Evolutionary conservation across 176 grass and related monocot genomes (phyloP).

Genomic region (Paspalum vaginatum): DNA sequence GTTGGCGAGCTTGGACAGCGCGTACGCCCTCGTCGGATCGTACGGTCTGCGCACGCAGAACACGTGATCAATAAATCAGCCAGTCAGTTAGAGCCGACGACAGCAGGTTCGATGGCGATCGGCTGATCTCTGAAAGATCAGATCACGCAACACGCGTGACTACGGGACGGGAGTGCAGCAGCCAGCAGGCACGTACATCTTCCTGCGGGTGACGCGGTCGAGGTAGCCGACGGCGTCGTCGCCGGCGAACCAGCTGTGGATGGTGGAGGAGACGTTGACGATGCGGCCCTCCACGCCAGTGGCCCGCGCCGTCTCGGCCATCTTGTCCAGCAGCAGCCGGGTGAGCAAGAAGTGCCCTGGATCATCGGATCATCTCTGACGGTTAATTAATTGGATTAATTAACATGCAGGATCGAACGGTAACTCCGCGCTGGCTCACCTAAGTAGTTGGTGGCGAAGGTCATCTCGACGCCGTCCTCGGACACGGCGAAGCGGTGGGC

Average conservation of each 20-base stretch:
- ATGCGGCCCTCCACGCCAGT: slow-evolving; percentile 80
- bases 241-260: slow-evolving; percentile 92
- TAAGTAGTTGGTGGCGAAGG: slow-evolving; percentile 94
- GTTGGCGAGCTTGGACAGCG: slow-evolving; percentile 95
- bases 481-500: slow-evolving; percentile 65
- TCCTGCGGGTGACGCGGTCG: slow-evolving; percentile 67
- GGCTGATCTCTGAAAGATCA: not conserved
- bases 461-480: slow-evolving; percentile 95
- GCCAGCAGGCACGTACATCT: slow-evolving; percentile 49
- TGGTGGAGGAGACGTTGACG: slow-evolving; percentile 85
- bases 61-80: not conserved
- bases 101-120: not conserved
- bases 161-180: too few species aligned
- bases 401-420: not conserved
- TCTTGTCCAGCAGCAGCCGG: slow-evolving; percentile 64
- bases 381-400: not conserved
- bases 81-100: not conserved
- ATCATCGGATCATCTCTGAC: not conserved
- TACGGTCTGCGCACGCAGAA: slow-evolving; percentile 50
- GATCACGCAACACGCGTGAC: too few species aligned
- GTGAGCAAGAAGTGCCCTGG: slow-evolving; percentile 91
- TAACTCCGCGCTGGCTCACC: slow-evolving; percentile 27
- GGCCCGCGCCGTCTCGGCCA: slow-evolving; percentile 74
- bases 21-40: slow-evolving; percentile 84
- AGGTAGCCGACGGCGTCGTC: slow-evolving; percentile 78